Percentiles rank a stretch among this genome's conserved stretches.
phyloP scores from a whole-genome alignment of 495 filamentous ascomycete genomes.

The Halenospora varia region DNA sequence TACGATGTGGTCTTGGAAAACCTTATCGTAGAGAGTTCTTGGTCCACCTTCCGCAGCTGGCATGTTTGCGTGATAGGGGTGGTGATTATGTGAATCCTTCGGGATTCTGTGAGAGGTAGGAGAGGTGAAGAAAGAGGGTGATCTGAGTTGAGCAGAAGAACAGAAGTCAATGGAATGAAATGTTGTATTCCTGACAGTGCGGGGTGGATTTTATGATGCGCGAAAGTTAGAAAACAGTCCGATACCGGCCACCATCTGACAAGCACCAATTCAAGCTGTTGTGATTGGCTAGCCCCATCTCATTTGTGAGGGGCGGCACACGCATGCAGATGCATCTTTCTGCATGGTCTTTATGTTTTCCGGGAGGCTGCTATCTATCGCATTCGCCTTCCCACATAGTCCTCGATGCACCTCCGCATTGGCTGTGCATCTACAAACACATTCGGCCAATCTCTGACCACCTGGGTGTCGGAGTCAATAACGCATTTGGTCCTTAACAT shows the following conservation, averaged over 20 bases:
- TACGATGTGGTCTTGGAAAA: conserved; percentile 88
- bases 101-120: background rate
- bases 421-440: too few relatives aligned
- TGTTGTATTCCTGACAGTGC: background rate
- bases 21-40: conserved; percentile 96
- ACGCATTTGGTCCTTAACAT: too few relatives aligned
- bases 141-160: conserved; percentile 1
- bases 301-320: background rate
- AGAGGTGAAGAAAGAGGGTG: background rate
- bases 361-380: background rate
- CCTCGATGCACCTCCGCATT: background rate
- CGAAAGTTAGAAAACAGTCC: background rate
- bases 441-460: too few relatives aligned
- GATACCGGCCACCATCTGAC: background rate
- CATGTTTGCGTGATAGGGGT: conserved; percentile 54
- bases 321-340: background rate
- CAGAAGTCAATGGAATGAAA: background rate
- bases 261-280: too few relatives aligned
- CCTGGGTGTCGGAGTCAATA: too few relatives aligned
- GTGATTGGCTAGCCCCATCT: too few relatives aligned
- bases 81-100: background rate
- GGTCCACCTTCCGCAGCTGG: conserved; percentile 71
- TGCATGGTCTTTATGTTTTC: background rate
- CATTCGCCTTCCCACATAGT: background rate
- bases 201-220: conserved; percentile 17